A percentile compares a stretch with the other conserved stretches of the same genome.
These are phyloP conservation scores for Eucalyptus dawsonii DNA, from an alignment of 345 rosid species.

Conservation along the genomic window DNA sequence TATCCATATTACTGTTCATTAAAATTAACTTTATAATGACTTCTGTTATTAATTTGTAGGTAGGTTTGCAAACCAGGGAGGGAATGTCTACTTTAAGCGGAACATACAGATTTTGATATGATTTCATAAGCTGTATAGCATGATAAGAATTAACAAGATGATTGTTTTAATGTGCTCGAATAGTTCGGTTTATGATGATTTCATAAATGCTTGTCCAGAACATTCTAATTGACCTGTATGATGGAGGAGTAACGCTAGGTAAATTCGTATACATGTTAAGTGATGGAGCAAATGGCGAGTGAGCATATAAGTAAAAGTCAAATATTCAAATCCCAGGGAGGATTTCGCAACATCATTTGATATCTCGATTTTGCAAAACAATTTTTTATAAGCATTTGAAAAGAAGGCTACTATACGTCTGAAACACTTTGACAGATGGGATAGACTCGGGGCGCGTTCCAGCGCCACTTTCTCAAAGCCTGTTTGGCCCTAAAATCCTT, in stretches of 20 bases:
- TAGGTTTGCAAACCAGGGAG: background rate
- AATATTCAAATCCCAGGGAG: background rate
- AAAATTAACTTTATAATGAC: background rate
- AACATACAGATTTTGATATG: background rate
- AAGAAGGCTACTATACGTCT: background rate
- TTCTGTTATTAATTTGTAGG: background rate
- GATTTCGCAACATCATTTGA: background rate
- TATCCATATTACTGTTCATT: background rate
- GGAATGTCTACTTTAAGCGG: background rate
- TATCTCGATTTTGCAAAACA: background rate
- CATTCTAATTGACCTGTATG: background rate
- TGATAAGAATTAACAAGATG: background rate
- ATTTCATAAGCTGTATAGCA: background rate
- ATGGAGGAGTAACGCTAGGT: background rate
- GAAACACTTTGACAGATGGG: background rate
- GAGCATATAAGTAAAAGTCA: background rate
- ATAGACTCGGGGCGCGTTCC: background rate
- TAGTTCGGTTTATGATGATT: background rate
- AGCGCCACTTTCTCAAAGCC: background rate
- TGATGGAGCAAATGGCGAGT: background rate
- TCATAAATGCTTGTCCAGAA: background rate
- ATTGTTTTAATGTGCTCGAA: background rate
- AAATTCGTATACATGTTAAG: background rate
- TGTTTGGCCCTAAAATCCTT: background rate
- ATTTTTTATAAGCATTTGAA: background rate